These are phyloP conservation scores for Ophiostoma piceae DNA, from an alignment of 2,329 filamentous ascomycete genomes.

Conservation along the genomic window DNA sequence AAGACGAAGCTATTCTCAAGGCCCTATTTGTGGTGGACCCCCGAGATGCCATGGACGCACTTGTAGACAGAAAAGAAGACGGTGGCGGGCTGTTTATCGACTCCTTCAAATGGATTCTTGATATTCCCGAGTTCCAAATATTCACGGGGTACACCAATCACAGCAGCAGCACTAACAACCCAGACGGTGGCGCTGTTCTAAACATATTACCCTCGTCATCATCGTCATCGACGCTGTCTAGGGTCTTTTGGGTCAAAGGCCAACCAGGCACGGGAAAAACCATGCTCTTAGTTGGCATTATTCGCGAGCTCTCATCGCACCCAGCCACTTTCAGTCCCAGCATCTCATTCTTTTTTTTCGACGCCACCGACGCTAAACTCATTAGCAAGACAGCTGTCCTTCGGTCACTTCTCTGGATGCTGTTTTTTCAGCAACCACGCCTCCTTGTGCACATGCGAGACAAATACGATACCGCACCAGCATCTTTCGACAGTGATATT, in stretches of 20 bases:
- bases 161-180: neutral
- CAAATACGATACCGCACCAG: neutral
- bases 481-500: neutral
- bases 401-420: neutral
- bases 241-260: neutral
- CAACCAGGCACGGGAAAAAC: neutral
- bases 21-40: neutral
- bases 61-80: neutral
- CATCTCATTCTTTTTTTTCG: neutral
- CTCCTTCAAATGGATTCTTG: neutral
- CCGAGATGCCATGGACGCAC: neutral
- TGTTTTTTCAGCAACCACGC: neutral
- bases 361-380: neutral
- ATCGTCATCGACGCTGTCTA: neutral
- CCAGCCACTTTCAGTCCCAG: neutral
- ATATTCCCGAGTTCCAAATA: neutral
- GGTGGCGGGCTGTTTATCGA: neutral
- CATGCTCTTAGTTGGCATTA: neutral
- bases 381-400: neutral
- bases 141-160: neutral
- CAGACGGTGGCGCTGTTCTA: neutral
- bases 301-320: neutral
- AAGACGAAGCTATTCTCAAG: neutral
- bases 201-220: neutral
- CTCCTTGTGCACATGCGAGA: neutral